Evolutionary conservation across 208 protist species (phyloP), one percentile per base, ranked within the genome.

Genomic region (Leishmania turanica): DNA sequence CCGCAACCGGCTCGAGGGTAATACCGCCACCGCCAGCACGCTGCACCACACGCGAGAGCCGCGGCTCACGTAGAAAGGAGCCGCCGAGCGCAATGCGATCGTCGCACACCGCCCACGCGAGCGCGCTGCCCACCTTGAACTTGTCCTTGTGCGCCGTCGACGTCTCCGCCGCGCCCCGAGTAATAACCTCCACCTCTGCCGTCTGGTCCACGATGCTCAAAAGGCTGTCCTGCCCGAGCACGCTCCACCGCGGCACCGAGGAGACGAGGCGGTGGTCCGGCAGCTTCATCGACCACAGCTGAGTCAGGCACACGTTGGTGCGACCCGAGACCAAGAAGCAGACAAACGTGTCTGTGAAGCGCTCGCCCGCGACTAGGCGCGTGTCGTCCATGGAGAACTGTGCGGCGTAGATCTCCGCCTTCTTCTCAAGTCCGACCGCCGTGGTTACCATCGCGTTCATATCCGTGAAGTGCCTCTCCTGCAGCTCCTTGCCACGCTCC

Each of bases 71-170:
- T 71, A 96, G 81, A 78, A 96, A 96, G n/a, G 91, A 92, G 51
- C 93, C 93, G 19, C 80, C 93, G 37, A 93, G 85, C n/a, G 90
- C 89, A 27, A 96, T 70, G 49, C 77, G 78, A 45, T 84, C 85
- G 68, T 88, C 81, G 5, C 66, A 58, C 49, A 87, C 83, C 3
- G 89, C 89, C 91, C 93, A 96, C 24, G 93, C 84, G 8, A 90
- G 77, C 15, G 90, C 93, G 69, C 86, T 93, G 54, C 93, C 93
- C 24, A 96, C 88, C 75, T 90, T 93, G 60, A 96, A 96, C 82
- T 93, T 93, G 27, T 90, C 75, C 83, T 91, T 96, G 66, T 84
- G 75, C 75, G 81, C 37, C 19, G 54, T 78, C 37, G 88, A 70
- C 49, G 79, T 83, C 24, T 83, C 78, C n/a, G 62, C 84, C 3